Evolutionary conservation across 352 stramenopile species (phyloP), one percentile per base, ranked within the genome.

Genomic region (Phytophthora tubulina): DNA sequence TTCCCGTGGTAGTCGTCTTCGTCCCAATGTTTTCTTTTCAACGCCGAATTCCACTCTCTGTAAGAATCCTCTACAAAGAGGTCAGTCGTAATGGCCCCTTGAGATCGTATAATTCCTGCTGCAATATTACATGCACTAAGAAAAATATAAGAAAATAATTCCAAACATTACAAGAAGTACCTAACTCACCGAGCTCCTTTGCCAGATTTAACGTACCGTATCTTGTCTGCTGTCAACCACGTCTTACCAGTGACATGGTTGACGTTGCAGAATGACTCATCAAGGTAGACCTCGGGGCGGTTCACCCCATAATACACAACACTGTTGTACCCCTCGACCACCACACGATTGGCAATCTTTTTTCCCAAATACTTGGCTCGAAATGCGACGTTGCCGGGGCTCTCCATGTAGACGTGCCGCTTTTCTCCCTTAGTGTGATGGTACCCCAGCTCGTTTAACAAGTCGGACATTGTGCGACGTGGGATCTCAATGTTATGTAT

Each of bases 181-280:
- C 32, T 59, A n/a, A n/a, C n/a, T n/a, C n/a, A 61, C 50, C 50
- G 48, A 33, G 33, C 38, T 10, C 50, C 61, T 61, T 62, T 68
- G 8, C 50, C 50, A 32, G 21, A 38, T 14, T 68, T 68, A 27
- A 14, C 31, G 10, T 58, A 63, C 11, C 54, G 33, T 13, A 57
- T 56, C 31, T 72, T 72, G 1, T 72, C 61, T 0, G 46, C 31
- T 41, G 59, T 61, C 36, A 71, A 45, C 55, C 64, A 74, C 31
- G 64, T 72, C 55, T 74, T 78, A 4, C 56, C 50, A 5, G 60
- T 46, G 55, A 72, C 60, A 39, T 71, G 55, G 56, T 72, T 71
- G 30, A 60, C 49, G 39, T 78, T 78, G 35, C 64, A 68, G 33
- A 65, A 73, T 0, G 59, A 74, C 14, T 78, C 60, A 48, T 73